A percentile compares a stretch with the other conserved stretches of the same genome.
Conservation (phyloP, 306 rosid genomes). For the Corylus americana region DNA sequence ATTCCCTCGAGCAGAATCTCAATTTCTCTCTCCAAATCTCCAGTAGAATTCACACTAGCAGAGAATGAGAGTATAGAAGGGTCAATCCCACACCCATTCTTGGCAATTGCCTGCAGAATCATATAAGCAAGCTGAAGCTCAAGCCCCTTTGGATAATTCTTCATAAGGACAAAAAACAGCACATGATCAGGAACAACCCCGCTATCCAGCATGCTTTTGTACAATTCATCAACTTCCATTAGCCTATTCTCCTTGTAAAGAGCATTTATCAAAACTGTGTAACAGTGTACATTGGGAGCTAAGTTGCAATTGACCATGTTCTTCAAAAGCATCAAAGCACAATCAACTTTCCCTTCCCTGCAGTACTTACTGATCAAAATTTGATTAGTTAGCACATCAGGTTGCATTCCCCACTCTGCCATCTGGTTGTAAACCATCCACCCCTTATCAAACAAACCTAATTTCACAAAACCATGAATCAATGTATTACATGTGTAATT, state of each 20-base stretch:
- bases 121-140: conserved; percentile 38
- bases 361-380: conserved; percentile 42
- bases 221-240: conserved; percentile 27
- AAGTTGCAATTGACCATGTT: conserved; percentile 32
- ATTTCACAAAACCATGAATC: conserved; percentile 42
- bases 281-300: conserved; percentile 37
- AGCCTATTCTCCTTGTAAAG: conserved; percentile 38
- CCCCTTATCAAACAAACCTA: conserved; percentile 43
- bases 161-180: conserved; percentile 36
- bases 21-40: conserved; percentile 31
- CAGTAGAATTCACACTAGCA: neutral
- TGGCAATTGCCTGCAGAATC: conserved; percentile 35
- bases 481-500: conserved; percentile 37
- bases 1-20: conserved; percentile 40
- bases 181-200: conserved; percentile 53
- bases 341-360: conserved; percentile 30
- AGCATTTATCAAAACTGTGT: conserved; percentile 41
- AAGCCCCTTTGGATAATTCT: conserved; percentile 28
- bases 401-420: conserved; percentile 45
- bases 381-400: conserved; percentile 38
- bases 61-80: conserved; percentile 22
- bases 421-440: conserved; percentile 37
- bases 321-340: conserved; percentile 35
- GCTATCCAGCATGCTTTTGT: conserved; percentile 26
- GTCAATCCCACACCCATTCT: conserved; percentile 46